These are phyloP conservation scores for Helianthus annuus DNA, from an alignment of 129 eudicot species.

Conservation along the genomic window HanXRQr2.0-SUNRISE NC_035443.2:106702913-106703412, in stretches of 20 bases:
- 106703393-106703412: background rate
- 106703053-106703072: no score
- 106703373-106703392: background rate
- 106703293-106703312: slow-evolving; percentile 7
- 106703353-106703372: no score
- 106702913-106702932: no score
- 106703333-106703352: no score
- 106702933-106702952: no score
- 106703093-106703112: slow-evolving; percentile 27
- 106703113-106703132: slow-evolving; percentile 30
- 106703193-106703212: background rate
- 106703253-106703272: slow-evolving; percentile 11
- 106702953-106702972: no score
- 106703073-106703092: no score
- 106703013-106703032: no score
- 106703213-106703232: slow-evolving; percentile 18
- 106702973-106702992: no score
- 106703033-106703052: no score
- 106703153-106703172: slow-evolving; percentile 17
- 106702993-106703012: no score
- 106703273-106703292: slow-evolving; percentile 16
- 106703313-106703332: slow-evolving; percentile 11
- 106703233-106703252: slow-evolving; percentile 17
- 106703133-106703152: slow-evolving; percentile 36
- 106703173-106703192: slow-evolving; percentile 1